A percentile compares a stretch with the other conserved stretches of the same genome.
Conservation (phyloP, 495 filamentous ascomycete genomes). For the Aspergillus taichungensis region DNA sequence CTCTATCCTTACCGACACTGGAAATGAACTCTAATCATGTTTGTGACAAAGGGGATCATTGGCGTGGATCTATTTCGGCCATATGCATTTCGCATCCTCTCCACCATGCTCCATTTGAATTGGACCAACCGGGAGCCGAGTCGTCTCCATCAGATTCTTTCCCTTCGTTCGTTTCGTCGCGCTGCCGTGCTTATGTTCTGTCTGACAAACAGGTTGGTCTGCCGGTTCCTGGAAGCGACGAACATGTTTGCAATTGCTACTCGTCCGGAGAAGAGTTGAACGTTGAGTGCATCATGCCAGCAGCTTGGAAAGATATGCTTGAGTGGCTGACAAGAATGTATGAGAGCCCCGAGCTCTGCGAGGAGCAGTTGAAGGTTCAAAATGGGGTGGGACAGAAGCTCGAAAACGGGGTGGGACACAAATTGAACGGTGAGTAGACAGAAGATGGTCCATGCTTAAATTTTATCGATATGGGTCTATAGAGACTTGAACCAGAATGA, state of each 20-base stretch:
- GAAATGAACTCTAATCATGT: background rate
- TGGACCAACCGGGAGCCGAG: conserved; percentile 9
- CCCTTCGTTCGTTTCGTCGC: conserved; percentile 34
- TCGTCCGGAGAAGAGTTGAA: conserved; percentile 33
- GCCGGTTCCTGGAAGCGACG: conserved; percentile 32
- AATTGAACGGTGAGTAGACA: no score
- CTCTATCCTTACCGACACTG: background rate
- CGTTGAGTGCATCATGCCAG: conserved; percentile 34
- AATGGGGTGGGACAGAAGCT: background rate
- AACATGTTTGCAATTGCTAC: conserved; percentile 40
- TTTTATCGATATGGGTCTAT: no score
- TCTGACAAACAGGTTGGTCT: conserved; percentile 39
- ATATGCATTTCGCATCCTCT: conserved; percentile 30
- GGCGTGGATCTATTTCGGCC: conserved; percentile 24
- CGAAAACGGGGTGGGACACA: background rate
- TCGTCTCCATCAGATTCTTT: conserved; percentile 16
- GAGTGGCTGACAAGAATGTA: conserved; percentile 31
- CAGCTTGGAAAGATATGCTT: conserved; percentile 29
- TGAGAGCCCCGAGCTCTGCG: conserved; percentile 22
- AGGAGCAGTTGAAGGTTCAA: conserved; percentile 12
- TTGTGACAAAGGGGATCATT: conserved; percentile 21
- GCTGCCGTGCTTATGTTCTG: conserved; percentile 51
- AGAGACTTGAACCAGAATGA: no score
- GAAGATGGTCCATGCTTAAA: no score
- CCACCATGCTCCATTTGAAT: conserved; percentile 10